Evolutionary conservation across 352 stramenopile genomes (phyloP).

Genomic region (Blastocystis sp.): DNA sequence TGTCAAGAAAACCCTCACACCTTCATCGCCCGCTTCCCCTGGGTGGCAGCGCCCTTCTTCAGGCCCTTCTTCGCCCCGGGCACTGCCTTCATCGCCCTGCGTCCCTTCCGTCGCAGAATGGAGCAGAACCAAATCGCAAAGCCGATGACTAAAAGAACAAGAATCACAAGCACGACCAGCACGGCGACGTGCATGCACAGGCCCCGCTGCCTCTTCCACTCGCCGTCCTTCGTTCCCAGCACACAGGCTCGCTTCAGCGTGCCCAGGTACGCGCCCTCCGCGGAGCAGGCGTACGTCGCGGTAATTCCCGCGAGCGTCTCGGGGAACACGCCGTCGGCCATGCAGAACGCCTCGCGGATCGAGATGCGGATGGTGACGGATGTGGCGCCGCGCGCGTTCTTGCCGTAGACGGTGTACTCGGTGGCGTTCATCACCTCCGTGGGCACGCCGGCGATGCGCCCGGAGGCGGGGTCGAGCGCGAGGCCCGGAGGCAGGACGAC

Average conservation of each 20-base stretch:
- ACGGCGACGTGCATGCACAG: background rate
- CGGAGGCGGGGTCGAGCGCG: background rate
- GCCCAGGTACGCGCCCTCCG: background rate
- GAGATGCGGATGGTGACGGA: background rate
- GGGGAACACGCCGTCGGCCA: background rate
- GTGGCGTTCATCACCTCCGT: background rate
- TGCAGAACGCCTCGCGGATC: background rate
- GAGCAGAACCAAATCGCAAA: slow-evolving; percentile 72
- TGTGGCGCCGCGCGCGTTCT: background rate
- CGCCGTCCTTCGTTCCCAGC: slow-evolving; percentile 18
- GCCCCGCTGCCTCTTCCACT: background rate
- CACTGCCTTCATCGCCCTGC: slow-evolving; percentile 53
- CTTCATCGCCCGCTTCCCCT: background rate
- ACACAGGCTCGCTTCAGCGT: slow-evolving; percentile 15
- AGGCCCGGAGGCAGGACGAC: background rate
- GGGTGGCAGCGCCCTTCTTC: background rate
- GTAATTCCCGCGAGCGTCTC: background rate
- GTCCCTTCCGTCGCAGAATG: slow-evolving; percentile 77
- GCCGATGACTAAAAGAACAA: slow-evolving; percentile 6
- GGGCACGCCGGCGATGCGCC: background rate
- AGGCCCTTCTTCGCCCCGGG: background rate
- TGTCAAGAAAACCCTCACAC: background rate
- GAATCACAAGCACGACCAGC: background rate
- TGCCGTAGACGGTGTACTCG: background rate
- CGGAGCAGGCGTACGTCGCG: background rate